phyloP scores from a whole-genome alignment of 345 rosid species.

The Angophora floribunda region DNA sequence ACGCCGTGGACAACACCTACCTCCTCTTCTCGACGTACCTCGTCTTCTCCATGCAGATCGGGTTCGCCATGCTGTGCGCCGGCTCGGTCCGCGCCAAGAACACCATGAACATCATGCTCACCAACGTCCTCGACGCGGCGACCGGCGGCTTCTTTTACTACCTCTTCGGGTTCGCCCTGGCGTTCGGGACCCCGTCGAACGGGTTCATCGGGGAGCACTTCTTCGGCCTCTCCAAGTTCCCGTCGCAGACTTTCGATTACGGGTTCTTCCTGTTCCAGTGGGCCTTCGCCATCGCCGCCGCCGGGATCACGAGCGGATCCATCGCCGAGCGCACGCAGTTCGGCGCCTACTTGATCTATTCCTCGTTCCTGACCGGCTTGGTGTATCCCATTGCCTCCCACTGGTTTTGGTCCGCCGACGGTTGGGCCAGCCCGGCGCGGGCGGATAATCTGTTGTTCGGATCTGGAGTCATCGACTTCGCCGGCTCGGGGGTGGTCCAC shows the following conservation, averaged over 20 bases:
- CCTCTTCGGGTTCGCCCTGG: slow-evolving; percentile 51
- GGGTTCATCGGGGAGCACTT: slow-evolving; percentile 45
- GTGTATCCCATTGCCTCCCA: slow-evolving; percentile 50
- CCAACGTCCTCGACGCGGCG: slow-evolving; percentile 54
- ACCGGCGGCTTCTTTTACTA: slow-evolving; percentile 45
- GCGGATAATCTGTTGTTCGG: slow-evolving; percentile 18
- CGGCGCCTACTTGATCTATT: slow-evolving; percentile 36
- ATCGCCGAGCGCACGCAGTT: slow-evolving; percentile 51
- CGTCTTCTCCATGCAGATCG: slow-evolving; percentile 49
- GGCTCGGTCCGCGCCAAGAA: slow-evolving; percentile 51
- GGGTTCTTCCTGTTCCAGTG: slow-evolving; percentile 36
- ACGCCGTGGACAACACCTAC: slow-evolving; percentile 44
- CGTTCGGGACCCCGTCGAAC: slow-evolving; percentile 36
- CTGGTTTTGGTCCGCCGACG: slow-evolving; percentile 55
- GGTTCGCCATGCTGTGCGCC: slow-evolving; percentile 45
- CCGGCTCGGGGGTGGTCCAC: slow-evolving; percentile 56
- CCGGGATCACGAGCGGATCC: slow-evolving; percentile 56
- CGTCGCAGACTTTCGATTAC: slow-evolving; percentile 18
- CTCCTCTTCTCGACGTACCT: slow-evolving; percentile 58
- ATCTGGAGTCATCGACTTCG: slow-evolving; percentile 48
- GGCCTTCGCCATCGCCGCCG: slow-evolving; percentile 55
- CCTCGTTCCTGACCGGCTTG: slow-evolving; percentile 41
- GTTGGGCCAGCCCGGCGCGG: slow-evolving; percentile 36
- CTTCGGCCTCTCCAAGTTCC: slow-evolving; percentile 28
- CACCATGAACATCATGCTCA: slow-evolving; percentile 59